Evolutionary conservation across 2,329 filamentous ascomycete genomes (phyloP).

Genomic region (Dactylella cylindrospora): DNA sequence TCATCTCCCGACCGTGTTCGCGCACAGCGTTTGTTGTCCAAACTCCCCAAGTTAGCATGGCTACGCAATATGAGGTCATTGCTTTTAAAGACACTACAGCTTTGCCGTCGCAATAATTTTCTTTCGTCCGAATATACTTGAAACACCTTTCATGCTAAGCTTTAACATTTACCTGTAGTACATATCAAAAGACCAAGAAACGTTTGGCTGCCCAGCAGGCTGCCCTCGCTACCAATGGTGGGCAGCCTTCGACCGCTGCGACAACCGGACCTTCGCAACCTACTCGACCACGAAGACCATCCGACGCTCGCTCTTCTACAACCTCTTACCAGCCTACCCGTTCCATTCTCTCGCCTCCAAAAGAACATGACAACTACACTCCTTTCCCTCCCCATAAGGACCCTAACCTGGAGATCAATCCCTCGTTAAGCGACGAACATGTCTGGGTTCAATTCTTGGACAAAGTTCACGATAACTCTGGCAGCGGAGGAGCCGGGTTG

Average conservation of each 20-base stretch:
- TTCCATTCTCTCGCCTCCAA: constrained; percentile 33
- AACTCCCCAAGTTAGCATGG: too few species aligned
- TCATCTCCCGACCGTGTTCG: constrained; percentile 1
- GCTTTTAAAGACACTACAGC: too few species aligned
- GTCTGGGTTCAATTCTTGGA: constrained; percentile 43
- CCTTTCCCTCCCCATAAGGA: constrained; percentile 35
- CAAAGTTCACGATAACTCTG: constrained; percentile 37
- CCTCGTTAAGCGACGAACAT: constrained; percentile 40
- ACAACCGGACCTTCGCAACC: constrained; percentile 9
- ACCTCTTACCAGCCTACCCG: constrained; percentile 28
- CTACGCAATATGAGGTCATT: too few species aligned
- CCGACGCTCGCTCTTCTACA: constrained; percentile 27
- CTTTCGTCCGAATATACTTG: too few species aligned
- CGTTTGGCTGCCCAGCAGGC: constrained; percentile 39
- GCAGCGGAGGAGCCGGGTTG: constrained; percentile 15
- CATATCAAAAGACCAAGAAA: constrained; percentile 43
- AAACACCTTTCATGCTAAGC: too few species aligned
- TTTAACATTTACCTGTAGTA: too few species aligned
- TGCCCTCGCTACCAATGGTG: constrained; percentile 10
- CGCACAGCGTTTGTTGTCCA: neutral
- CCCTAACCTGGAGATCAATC: constrained; percentile 20
- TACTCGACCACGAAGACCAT: constrained; percentile 25
- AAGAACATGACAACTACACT: constrained; percentile 23
- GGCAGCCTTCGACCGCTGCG: constrained; percentile 10
- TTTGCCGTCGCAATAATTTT: too few species aligned